Evolutionary conservation across 2,329 filamentous ascomycete species (phyloP), one percentile per base, ranked within the genome.

Genomic region (Diplocarpon rosae): DNA sequence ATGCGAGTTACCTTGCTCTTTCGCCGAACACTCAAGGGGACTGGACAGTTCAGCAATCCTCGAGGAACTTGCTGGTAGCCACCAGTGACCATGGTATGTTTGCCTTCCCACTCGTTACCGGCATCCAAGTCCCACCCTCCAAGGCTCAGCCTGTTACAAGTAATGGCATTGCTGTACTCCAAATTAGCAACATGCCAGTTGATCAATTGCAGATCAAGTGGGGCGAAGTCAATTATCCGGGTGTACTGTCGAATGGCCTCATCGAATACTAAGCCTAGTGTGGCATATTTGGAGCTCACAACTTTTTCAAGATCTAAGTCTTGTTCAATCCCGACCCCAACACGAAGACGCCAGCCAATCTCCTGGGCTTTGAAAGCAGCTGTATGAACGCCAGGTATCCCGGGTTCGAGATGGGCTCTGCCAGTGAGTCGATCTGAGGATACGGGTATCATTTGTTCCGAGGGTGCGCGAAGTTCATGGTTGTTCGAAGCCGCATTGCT

Each of bases 161-260:
- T 93, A 1, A 81, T 85, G 1, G 92, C 92, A 62, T 96, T 98
- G 51, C 90, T 93, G 61, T 98, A 98, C 64, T 98, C 92, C 12
- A 98, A 73, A 60, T 98, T 98, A 52, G 93, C 93, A 62, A 95
- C 84, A 64, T 98, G 93, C 92, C 92, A 98, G 59, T 95, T 98
- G 58, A 96, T 74, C 13, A 98, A 70, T 37, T 92, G 78, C 64
- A 94, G 81, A 58, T 98, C 92, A 59, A 87, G 85, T 1, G 89
- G 76, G 12, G 80, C 85, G 42, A 98, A 67, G 47, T 94, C 82
- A 24, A 96, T 73, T 39, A 98, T 75, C 28, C 75, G 71, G 57
- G 85, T 82, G 61, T 95, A 98, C 62, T 96, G 89, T 14, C 74
- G 74, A 48, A 98, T 80, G n/a, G 88, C 86, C 52, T 88, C 80